Evolutionary conservation across 225 moss, liverwort and hornwort genomes (phyloP), one percentile per base, ranked within the genome.

Genomic region (Takakia lepidozioides): DNA sequence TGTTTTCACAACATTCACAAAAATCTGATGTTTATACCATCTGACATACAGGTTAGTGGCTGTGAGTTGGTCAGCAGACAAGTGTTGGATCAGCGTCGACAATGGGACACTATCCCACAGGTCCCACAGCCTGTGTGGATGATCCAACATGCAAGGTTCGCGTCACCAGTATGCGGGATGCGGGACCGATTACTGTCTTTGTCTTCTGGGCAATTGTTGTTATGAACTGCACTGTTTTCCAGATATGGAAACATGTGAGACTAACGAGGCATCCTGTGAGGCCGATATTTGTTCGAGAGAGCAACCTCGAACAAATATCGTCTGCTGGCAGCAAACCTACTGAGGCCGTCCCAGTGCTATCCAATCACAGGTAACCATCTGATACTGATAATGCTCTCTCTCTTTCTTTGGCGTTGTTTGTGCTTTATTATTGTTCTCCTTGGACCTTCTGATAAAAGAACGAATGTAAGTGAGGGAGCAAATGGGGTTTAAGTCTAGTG

Each of bases 41-140:
- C n/a, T n/a, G n/a, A n/a, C n/a, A n/a, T n/a, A n/a, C n/a, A n/a
- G n/a, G n/a, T n/a, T n/a, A n/a, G n/a, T n/a, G n/a, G n/a, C n/a
- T n/a, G n/a, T n/a, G n/a, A n/a, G n/a, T n/a, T n/a, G n/a, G n/a
- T n/a, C n/a, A n/a, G n/a, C n/a, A n/a, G n/a, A n/a, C n/a, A n/a
- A n/a, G n/a, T n/a, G n/a, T n/a, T 15, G 36, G 17, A 50, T 48
- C 43, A 20, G 16, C 21, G 16, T 21, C 1, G 10, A 54, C 56
- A 29, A 87, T 80, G 83, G 75, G 70, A 55, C 56, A 59, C 39
- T 82, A 88, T 66, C 88, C 84, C 10, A 58, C 51, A 0, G 79
- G 88, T 38, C 84, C 88, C 41, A 19, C 8, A 19, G n/a, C 81
- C 40, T 85, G 81, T 46, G 49, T 71, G 29, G 28, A 58, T 16